Conservation (phyloP, 768 basidiomycete species). For the Rhizopogon vinicolor region DNA sequence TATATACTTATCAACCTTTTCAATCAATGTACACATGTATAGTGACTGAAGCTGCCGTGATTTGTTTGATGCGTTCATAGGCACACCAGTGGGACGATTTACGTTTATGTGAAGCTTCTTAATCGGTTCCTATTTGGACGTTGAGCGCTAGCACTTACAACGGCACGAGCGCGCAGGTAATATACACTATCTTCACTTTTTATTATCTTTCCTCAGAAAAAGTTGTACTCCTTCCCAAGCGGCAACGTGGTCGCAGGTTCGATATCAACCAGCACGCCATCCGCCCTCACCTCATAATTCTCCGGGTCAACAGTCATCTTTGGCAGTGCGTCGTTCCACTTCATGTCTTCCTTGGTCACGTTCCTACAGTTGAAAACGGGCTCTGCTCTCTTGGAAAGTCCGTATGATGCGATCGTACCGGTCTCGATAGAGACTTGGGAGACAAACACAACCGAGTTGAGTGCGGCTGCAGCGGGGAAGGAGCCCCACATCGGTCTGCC, state of each 20-base stretch:
- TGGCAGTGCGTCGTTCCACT: slow-evolving; percentile 83
- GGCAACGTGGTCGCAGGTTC: slow-evolving; percentile 68
- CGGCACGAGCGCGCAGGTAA: background rate
- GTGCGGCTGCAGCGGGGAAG: slow-evolving; percentile 69
- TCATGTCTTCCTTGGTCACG: slow-evolving; percentile 87
- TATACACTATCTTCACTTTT: background rate
- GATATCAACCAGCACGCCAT: slow-evolving; percentile 74
- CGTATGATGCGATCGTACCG: slow-evolving; percentile 60
- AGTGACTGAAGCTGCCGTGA: background rate
- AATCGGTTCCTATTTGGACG: background rate
- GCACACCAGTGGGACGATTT: background rate
- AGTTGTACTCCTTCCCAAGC: slow-evolving; percentile 68
- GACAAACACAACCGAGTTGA: slow-evolving; percentile 85
- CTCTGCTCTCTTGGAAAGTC: slow-evolving; percentile 64
- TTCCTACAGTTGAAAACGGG: slow-evolving; percentile 73
- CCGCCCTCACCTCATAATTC: slow-evolving; percentile 78
- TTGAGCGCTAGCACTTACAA: background rate
- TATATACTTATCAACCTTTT: too few species aligned
- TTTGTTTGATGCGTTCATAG: background rate
- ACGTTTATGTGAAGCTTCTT: background rate
- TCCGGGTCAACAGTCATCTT: slow-evolving; percentile 90
- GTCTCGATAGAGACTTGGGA: slow-evolving; percentile 63
- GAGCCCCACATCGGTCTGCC: slow-evolving; percentile 94
- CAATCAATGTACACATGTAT: background rate
- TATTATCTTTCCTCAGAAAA: slow-evolving; percentile 50